Percentiles rank a stretch among this genome's conserved stretches.
Conservation (phyloP, 129 eudicot genomes). For the Chrysanthemum seticuspe region DNA sequence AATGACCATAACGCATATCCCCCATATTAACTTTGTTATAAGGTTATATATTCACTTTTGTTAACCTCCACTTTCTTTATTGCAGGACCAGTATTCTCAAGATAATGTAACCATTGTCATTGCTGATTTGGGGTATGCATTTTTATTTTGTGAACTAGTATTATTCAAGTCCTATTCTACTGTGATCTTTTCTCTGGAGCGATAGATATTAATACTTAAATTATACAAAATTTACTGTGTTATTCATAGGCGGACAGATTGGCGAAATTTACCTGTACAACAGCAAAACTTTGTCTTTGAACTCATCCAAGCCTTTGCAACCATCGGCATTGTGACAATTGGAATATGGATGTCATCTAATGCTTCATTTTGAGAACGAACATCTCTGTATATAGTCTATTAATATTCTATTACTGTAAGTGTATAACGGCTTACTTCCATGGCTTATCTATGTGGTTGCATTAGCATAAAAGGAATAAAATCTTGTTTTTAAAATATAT, state of each 20-base stretch:
- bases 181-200: neutral
- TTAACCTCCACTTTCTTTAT: slow-evolving; percentile 12
- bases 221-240: neutral
- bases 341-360: slow-evolving; percentile 87
- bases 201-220: neutral
- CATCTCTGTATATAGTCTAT: slow-evolving; percentile 47
- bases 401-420: slow-evolving; percentile 26
- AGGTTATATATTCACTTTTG: slow-evolving; percentile 5
- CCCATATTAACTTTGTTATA: slow-evolving; percentile 3
- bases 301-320: slow-evolving; percentile 85
- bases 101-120: slow-evolving; percentile 89
- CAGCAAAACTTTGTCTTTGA: slow-evolving; percentile 59
- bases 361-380: slow-evolving; percentile 39
- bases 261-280: slow-evolving; percentile 65
- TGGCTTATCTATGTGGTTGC: slow-evolving; percentile 18
- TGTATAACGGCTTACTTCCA: slow-evolving; percentile 21
- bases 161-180: neutral
- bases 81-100: slow-evolving; percentile 78
- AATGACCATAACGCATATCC: slow-evolving; percentile 20
- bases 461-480: slow-evolving; percentile 12
- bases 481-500: neutral
- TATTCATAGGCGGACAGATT: slow-evolving; percentile 71
- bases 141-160: neutral
- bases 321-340: slow-evolving; percentile 67
- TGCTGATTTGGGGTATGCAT: slow-evolving; percentile 90